Evolutionary conservation across 768 basidiomycete species (phyloP), one percentile per base, ranked within the genome.

Genomic region (Clitopilus passeckerianus): DNA sequence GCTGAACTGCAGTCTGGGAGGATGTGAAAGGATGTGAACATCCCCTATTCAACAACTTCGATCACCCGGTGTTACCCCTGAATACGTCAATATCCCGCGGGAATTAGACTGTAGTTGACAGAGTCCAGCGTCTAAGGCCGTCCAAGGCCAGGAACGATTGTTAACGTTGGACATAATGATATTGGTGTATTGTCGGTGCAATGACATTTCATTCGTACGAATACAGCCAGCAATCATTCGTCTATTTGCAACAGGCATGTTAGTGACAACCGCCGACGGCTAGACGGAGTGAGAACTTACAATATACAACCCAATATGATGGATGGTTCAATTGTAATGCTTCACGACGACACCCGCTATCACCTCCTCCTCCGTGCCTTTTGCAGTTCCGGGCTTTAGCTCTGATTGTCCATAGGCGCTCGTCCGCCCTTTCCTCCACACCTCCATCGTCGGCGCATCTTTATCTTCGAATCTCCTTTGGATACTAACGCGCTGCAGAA

Each of bases 311-410:
- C 37, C 5, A 14, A n/a, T n/a, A n/a, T n/a, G 3, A 41, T 9
- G n/a, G 37, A 22, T 50, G 46, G 15, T 20, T 72, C 60, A 82
- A 56, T 79, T 80, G 61, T 78, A 82, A 59, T 82, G 80, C 63
- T 75, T 77, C 16, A 82, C 77, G 0, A 79, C 58, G 1, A 80
- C 71, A 0, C 80, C 80, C 50, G 73, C 70, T 30, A 83, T 70
- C 33, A 77, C 58, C 62, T 82, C 79, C 62, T 80, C 80, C 59
- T 83, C 78, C 0, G 77, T 72, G 5, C 75, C 73, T 53, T 72
- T 70, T 33, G 78, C 74, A 16, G 59, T 59, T n/a, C 65, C 68
- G 56, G 64, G 66, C 60, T 65, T 66, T 15, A 78, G 66, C 35
- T 70, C 63, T 14, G 67, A 68, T 57, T 68, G 69, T 5, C 81